Percentiles rank a stretch among this genome's conserved stretches.
Conservation (phyloP, 352 stramenopile species). For the Phytophthora pistaciae region DNA sequence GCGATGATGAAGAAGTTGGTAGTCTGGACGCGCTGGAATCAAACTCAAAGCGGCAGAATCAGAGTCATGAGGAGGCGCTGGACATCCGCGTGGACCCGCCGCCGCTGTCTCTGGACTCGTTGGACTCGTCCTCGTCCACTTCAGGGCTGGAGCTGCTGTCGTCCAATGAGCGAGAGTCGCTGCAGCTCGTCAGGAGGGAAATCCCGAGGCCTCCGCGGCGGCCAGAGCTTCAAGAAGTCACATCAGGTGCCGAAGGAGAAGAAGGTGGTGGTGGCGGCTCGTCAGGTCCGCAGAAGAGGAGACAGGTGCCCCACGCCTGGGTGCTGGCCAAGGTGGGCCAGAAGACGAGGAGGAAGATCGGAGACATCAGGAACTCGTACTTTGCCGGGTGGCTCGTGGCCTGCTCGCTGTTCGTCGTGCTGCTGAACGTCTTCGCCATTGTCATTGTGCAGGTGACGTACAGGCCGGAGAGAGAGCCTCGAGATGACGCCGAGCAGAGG, state of each 20-base stretch:
- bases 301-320: constrained; percentile 31
- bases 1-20: constrained; percentile 25
- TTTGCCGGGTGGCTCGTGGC: constrained; percentile 76
- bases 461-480: constrained; percentile 17
- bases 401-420: constrained; percentile 58
- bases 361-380: constrained; percentile 74
- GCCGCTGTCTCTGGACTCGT: constrained; percentile 9
- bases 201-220: constrained; percentile 21
- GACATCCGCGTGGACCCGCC: constrained; percentile 13
- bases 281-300: background rate
- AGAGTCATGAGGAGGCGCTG: constrained; percentile 3
- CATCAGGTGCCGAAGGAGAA: background rate
- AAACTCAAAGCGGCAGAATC: constrained; percentile 11
- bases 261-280: background rate
- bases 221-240: constrained; percentile 11
- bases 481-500: constrained; percentile 17
- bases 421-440: constrained; percentile 53
- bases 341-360: constrained; percentile 39
- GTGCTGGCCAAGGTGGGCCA: constrained; percentile 37
- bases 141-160: constrained; percentile 26
- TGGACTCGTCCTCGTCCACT: constrained; percentile 12
- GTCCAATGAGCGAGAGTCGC: constrained; percentile 13
- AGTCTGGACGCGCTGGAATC: constrained; percentile 38
- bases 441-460: constrained; percentile 47
- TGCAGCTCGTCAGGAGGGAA: constrained; percentile 16